phyloP scores from a whole-genome alignment of 495 filamentous ascomycete species.

The Lasiosphaeria hispida region DNA sequence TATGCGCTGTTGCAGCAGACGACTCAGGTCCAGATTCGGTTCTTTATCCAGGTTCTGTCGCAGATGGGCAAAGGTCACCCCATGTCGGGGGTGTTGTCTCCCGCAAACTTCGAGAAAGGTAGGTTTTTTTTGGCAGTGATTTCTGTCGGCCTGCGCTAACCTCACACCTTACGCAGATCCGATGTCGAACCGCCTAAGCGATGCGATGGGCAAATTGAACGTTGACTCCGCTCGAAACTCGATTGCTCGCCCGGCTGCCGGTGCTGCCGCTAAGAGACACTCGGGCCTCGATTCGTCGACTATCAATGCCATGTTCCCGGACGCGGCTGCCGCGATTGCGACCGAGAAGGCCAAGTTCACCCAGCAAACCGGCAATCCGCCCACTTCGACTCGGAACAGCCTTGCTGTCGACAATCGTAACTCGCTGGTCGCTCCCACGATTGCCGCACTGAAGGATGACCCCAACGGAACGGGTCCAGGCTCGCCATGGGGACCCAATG shows the following conservation, averaged over 20 bases:
- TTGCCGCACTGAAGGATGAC: slow-evolving; percentile 61
- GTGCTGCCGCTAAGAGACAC: slow-evolving; percentile 80
- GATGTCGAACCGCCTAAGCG: slow-evolving; percentile 93
- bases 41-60: slow-evolving; percentile 97
- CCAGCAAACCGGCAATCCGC: slow-evolving; percentile 85
- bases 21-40: slow-evolving; percentile 97
- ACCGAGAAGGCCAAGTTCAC: slow-evolving; percentile 97
- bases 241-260: slow-evolving; percentile 65
- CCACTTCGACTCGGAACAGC: slow-evolving; percentile 92
- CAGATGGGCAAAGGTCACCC: slow-evolving; percentile 98
- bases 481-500: slow-evolving; percentile 72
- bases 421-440: slow-evolving; percentile 75
- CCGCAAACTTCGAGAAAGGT: slow-evolving; percentile 98
- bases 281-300: slow-evolving; percentile 87
- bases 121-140: slow-evolving; percentile 37
- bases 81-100: slow-evolving; percentile 93
- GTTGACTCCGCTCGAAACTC: slow-evolving; percentile 86
- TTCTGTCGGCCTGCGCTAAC: slow-evolving; percentile 1
- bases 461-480: slow-evolving; percentile 57
- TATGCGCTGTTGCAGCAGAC: slow-evolving; percentile 97
- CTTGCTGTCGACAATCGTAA: slow-evolving; percentile 75
- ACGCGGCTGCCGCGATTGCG: slow-evolving; percentile 94
- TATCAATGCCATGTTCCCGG: slow-evolving; percentile 99
- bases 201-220: slow-evolving; percentile 94
- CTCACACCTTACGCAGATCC: slow-evolving; percentile 62